A percentile compares a stretch with the other conserved stretches of the same genome.
These are phyloP conservation scores for Phaseolus coccineus DNA, from an alignment of 331 rosid genomes.

Conservation along the genomic window DNA sequence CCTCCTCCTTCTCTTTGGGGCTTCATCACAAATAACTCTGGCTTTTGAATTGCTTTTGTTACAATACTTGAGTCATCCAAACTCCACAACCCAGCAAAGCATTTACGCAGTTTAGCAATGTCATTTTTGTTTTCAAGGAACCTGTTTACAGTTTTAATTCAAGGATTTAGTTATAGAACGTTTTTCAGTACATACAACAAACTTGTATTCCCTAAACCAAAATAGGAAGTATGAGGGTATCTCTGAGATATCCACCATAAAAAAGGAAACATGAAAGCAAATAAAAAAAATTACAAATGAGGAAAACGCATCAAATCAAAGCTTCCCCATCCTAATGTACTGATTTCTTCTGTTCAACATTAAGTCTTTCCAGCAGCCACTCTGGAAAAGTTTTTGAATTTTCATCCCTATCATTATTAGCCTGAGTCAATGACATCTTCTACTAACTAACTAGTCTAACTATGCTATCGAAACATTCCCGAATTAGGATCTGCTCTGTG, in stretches of 20 bases:
- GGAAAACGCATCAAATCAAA: neutral
- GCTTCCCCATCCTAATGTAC: no score
- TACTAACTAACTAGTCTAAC: no score
- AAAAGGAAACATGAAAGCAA: neutral
- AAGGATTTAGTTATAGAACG: slow-evolving; percentile 13
- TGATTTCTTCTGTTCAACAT: no score
- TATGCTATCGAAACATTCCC: no score
- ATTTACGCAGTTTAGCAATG: slow-evolving; percentile 74
- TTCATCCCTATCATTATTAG: no score
- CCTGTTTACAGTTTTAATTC: slow-evolving; percentile 58
- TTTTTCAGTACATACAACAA: neutral
- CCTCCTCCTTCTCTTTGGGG: slow-evolving; percentile 99
- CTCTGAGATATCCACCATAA: neutral
- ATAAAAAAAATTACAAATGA: neutral
- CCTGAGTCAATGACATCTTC: no score
- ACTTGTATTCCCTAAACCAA: slow-evolving; percentile 20
- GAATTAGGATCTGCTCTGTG: no score
- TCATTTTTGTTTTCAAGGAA: slow-evolving; percentile 79
- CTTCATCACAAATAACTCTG: slow-evolving; percentile 84
- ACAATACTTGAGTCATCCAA: slow-evolving; percentile 78
- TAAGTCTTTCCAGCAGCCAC: no score
- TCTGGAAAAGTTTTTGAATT: no score
- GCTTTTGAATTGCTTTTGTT: slow-evolving; percentile 69
- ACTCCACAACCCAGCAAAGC: slow-evolving; percentile 99
- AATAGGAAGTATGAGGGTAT: neutral